Base-by-base conservation (phyloP, 129 eudicot species). In the Flaveria trinervia region DNA sequence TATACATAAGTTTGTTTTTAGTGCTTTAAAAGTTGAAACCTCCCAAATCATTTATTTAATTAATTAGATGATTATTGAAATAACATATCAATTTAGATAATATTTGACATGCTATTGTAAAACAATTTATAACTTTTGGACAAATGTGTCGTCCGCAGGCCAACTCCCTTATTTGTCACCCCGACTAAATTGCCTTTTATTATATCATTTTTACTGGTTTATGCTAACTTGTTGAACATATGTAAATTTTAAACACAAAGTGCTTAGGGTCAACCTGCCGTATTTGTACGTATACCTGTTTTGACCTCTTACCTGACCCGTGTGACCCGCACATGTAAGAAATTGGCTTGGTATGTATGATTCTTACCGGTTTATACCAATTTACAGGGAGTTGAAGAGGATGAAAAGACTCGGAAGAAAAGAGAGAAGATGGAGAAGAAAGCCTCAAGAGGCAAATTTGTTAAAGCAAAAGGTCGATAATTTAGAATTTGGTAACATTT, bases 371-470 rank as follows among this genome's bases (percentile, higher is more conserved):
- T 71, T 50, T 9, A 51, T 20, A 59, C 14, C 20, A 41, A 65
- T 79, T 23, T 39, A 62, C 83, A 91, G 97, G 98, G 85, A 68
- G 88, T 36, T 59, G 94, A 86, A 65, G 98, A 91, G 80, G 97
- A 91, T 80, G 97, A 91, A 61, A 91, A 89, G 82, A 85, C 93
- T 23, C 86, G 93, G 62, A 94, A 91, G 88, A 94, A 94, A 80
- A 89, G 98, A 81, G 96, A 94, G 80, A 94, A 91, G 70, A 79
- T 91, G 92, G 98, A 94, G 85, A 94, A 79, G 82, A 91, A 79
- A 82, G 98, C 97, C 16, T 85, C 98, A 20, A 84, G 97, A 80
- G 86, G 83, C 65, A 91, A 91, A 74, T 85, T 94, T 70, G 81
- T 86, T 52, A 94, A 85, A 76, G 76, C 96, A 23, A 87, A 89